Conservation (phyloP, 805 yeast species). For the Teunomyces aglyptinius region DNA sequence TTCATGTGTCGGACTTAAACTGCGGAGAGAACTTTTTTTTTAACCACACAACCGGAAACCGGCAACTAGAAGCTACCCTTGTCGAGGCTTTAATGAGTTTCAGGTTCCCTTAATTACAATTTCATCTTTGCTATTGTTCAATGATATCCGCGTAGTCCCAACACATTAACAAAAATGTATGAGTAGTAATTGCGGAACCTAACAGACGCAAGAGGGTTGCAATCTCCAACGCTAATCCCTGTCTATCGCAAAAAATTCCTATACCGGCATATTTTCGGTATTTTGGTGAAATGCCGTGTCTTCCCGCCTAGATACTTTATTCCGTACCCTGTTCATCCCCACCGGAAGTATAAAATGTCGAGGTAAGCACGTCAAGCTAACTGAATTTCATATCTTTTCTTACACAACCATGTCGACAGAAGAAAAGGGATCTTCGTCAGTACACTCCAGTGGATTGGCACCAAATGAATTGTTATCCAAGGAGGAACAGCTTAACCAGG, state of each 20-base stretch:
- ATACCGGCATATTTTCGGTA: not conserved
- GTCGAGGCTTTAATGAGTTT: not conserved
- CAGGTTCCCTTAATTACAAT: not conserved
- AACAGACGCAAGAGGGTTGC: not conserved
- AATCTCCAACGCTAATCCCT: not conserved
- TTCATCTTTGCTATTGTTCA: not conserved
- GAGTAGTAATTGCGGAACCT: too few species aligned
- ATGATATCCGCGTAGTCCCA: too few species aligned
- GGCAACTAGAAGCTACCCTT: not conserved
- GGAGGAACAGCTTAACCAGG: conserved; percentile 15
- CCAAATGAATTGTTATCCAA: not conserved
- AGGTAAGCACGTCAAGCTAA: not conserved
- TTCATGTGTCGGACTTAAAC: not conserved
- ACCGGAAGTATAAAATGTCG: not conserved
- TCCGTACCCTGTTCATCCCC: not conserved
- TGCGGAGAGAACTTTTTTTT: not conserved
- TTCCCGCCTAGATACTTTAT: not conserved
- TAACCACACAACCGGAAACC: not conserved
- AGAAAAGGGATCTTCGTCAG: not conserved
- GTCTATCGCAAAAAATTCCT: not conserved
- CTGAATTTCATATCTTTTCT: not conserved
- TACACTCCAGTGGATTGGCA: not conserved
- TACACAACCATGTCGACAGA: not conserved
- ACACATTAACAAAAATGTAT: too few species aligned
- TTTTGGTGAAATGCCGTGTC: not conserved